Percentiles rank a stretch among this genome's conserved stretches.
These are phyloP conservation scores for Penstemon newberryi DNA, from an alignment of 257 asterid species.

Conservation along the genomic window DNA sequence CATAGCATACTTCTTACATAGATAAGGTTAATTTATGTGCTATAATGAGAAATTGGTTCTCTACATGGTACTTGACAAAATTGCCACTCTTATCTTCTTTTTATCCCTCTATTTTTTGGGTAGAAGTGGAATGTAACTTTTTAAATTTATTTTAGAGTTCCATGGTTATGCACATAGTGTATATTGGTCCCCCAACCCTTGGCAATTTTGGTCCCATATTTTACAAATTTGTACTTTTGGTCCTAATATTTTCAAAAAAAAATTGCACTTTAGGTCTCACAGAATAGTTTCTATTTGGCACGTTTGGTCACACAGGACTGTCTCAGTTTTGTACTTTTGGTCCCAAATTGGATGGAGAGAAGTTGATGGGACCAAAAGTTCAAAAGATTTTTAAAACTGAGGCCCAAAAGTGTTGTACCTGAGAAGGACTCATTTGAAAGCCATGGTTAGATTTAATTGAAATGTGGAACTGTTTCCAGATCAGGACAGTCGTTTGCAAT, in stretches of 20 bases:
- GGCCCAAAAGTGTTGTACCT: no score
- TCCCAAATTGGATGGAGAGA: no score
- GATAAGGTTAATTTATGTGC: conserved; percentile 13
- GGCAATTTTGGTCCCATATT: no score
- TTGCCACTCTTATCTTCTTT: not conserved
- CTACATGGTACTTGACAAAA: no score
- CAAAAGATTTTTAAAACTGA: no score
- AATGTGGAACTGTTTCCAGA: not conserved
- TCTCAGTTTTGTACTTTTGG: no score
- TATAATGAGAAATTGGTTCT: conserved; percentile 11
- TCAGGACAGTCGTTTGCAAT: not conserved
- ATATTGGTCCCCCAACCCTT: not conserved
- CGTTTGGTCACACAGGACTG: no score
- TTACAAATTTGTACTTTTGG: no score
- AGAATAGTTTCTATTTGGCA: no score
- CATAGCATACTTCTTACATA: not conserved
- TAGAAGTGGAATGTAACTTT: not conserved
- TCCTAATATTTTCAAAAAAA: no score
- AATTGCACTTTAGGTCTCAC: no score
- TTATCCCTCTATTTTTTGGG: not conserved
- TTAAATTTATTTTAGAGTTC: not conserved
- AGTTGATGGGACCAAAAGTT: no score
- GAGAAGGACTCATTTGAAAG: not conserved
- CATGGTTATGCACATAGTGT: not conserved
- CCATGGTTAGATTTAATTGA: not conserved